Conservation (phyloP, 192 early-diverging fungal genomes). For the Backusella sp. region DNA sequence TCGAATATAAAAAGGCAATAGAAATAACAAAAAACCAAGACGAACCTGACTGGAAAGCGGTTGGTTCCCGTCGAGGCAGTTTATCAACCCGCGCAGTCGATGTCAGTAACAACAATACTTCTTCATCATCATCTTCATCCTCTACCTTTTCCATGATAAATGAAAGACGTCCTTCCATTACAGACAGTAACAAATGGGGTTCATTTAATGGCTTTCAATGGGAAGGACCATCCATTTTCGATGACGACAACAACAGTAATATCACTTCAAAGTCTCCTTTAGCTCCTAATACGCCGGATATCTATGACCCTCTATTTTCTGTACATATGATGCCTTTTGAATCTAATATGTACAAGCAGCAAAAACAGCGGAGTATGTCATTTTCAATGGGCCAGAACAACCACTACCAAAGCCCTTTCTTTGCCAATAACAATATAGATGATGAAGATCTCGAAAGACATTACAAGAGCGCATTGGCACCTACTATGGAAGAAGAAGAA, state of each 20-base stretch:
- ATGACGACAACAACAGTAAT: not conserved
- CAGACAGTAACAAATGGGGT: not conserved
- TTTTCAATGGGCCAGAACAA: slow-evolving; percentile 57
- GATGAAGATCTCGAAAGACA: slow-evolving; percentile 13
- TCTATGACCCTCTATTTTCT: not conserved
- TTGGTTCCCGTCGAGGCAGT: not conserved
- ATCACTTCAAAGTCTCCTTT: not conserved
- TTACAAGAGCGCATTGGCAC: not conserved
- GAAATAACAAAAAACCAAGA: not conserved
- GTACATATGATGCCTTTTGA: not conserved
- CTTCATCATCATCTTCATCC: not conserved
- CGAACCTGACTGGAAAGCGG: not conserved
- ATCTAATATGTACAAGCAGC: not conserved
- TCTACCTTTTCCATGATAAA: not conserved
- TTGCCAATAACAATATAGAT: slow-evolving; percentile 30
- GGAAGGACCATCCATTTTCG: slow-evolving; percentile 12
- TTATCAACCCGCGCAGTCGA: not conserved
- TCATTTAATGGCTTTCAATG: not conserved
- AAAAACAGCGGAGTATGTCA: slow-evolving; percentile 53
- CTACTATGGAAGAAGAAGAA: slow-evolving; percentile 18
- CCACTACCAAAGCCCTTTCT: slow-evolving; percentile 17
- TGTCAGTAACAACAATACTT: not conserved
- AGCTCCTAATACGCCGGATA: slow-evolving; percentile 3
- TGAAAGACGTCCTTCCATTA: not conserved
- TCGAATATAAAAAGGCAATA: not conserved